Base-by-base conservation (phyloP, 1,284 basidiomycete genomes). In the Leccinum ponderosum region DNA sequence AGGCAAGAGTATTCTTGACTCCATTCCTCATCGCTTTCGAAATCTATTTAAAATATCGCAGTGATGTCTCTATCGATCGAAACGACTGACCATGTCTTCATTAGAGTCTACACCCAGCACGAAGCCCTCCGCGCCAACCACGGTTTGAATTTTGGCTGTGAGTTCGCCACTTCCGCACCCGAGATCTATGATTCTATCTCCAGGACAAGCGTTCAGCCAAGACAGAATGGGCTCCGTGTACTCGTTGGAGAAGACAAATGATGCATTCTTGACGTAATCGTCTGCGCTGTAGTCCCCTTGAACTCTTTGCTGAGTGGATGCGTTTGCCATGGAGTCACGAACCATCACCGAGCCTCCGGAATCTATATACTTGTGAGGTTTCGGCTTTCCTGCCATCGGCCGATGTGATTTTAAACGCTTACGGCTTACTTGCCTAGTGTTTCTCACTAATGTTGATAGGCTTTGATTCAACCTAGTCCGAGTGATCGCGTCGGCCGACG, bases 81-180 rank as follows among this genome's bases (percentile, higher is more conserved):
- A 53, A 55, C 4, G 22, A 72, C 82, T 58, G 63, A 91, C 91
- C 92, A 94, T 94, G 64, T 82, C 84, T 60, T 83, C 77, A 65
- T 86, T 93, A 20, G 80, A 77, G 72, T 95, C 93, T 7, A 89
- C 76, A 0, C 90, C 93, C 2, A 89, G 78, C 3, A 91, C 83
- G 5, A 78, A 42, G 0, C 91, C 92, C 2, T 74, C 68, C 7
- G 65, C 63, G 14, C 83, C 82, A 0, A 93, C 88, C 8, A 80
- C 68, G 9, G 79, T 68, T 55, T 82, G 78, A 50, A 94, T 78
- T 61, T 81, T 76, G 48, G 81, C 65, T 0, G 90, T 91, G 14
- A 95, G 75, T 66, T 94, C 89, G 0, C 91, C 93, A 51, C 86
- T 91, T 4, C 93, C 93, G 69, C 93, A 94, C 3, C 93, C 93